phyloP scores from a whole-genome alignment of 306 rosid genomes.

The Cucumis melo region DNA sequence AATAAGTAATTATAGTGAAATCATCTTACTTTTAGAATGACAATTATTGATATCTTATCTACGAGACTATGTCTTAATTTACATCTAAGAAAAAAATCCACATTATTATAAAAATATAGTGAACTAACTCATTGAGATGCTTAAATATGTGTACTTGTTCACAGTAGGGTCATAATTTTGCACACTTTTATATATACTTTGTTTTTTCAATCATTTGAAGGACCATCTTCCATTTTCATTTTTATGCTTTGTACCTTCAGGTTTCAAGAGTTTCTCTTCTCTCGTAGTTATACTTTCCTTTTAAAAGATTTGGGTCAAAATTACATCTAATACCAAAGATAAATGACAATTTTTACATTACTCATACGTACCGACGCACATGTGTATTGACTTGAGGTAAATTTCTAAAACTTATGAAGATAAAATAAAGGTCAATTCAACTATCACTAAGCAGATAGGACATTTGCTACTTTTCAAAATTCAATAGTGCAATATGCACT shows the following conservation, averaged over 20 bases:
- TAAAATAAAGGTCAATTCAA: too few species aligned
- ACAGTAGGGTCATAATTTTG: neutral
- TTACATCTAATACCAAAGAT: neutral
- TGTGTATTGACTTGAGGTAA: too few species aligned
- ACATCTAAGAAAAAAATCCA: too few species aligned
- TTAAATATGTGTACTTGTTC: neutral
- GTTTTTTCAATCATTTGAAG: neutral
- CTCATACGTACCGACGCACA: too few species aligned
- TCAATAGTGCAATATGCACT: too few species aligned
- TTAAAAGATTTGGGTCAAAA: neutral
- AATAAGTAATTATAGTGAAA: neutral
- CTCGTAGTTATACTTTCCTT: neutral
- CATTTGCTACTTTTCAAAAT: too few species aligned
- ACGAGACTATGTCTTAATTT: neutral
- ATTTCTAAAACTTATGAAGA: too few species aligned
- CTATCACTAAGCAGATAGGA: too few species aligned
- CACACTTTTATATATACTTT: neutral
- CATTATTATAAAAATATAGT: neutral
- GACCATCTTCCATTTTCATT: neutral
- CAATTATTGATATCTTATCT: neutral
- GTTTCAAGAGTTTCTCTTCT: neutral
- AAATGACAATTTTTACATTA: neutral
- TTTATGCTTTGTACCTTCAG: neutral
- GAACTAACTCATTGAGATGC: neutral
- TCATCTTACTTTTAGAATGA: too few species aligned